These are phyloP conservation scores for Fusarium buxicola DNA, from an alignment of 2,329 filamentous ascomycete genomes.

Conservation along the genomic window DNA sequence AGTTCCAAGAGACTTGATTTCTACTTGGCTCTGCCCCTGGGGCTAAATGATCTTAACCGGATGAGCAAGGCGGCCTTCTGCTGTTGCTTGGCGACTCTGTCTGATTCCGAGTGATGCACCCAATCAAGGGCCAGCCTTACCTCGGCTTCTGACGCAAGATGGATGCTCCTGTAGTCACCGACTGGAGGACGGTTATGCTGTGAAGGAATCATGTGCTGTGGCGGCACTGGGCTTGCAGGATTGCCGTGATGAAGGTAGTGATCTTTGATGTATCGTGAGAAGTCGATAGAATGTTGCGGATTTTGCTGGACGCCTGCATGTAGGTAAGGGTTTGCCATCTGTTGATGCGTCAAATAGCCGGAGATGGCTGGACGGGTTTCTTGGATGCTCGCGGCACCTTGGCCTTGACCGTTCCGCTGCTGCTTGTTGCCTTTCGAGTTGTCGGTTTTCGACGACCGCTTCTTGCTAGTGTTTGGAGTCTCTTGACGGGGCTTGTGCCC, in stretches of 20 bases:
- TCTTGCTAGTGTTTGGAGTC: conserved; percentile 17
- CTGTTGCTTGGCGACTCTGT: conserved; percentile 33
- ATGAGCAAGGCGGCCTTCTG: conserved; percentile 38
- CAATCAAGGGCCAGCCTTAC: conserved; percentile 72
- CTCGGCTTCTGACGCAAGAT: conserved; percentile 71
- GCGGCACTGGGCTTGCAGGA: conserved; percentile 5
- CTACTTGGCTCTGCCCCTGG: conserved; percentile 8
- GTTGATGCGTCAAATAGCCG: conserved; percentile 1
- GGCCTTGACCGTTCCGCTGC: conserved; percentile 14
- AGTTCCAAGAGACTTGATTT: conserved; percentile 23
- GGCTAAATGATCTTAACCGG: conserved; percentile 34
- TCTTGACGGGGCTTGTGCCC: conserved; percentile 49
- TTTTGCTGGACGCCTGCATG: conserved; percentile 15
- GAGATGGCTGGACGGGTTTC: conserved; percentile 2
- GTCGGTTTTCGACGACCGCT: conserved; percentile 25
- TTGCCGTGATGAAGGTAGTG: conserved; percentile 19
- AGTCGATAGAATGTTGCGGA: conserved; percentile 3
- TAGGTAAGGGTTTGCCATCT: conserved; percentile 25
- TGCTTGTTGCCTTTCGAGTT: conserved; percentile 12
- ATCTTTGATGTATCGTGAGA: conserved; percentile 32
- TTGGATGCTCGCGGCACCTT: not conserved
- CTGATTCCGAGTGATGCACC: conserved; percentile 57
- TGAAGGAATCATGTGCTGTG: conserved; percentile 16
- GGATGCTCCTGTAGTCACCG: conserved; percentile 42
- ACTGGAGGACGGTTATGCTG: conserved; percentile 6